Conservation (phyloP, 129 eudicot genomes). For the Dittrichia graveolens region DNA sequence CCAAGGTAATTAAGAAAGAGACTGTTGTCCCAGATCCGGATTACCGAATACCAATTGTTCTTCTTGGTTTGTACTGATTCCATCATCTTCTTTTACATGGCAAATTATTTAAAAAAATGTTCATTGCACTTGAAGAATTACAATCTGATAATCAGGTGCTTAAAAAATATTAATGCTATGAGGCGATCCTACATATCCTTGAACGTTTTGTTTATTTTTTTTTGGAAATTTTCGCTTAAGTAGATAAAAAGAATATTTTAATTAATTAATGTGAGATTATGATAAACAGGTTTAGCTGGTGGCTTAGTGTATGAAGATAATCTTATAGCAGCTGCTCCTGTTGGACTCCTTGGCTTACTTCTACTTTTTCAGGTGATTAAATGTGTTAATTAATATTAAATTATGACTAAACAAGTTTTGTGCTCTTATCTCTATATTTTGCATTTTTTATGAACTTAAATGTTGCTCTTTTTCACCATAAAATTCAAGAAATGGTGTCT, state of each 20-base stretch:
- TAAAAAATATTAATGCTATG: background rate
- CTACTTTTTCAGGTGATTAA: slow-evolving; percentile 73
- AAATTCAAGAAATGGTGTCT: too few relatives aligned
- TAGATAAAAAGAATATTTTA: too few relatives aligned
- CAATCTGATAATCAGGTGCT: background rate
- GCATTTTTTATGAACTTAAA: background rate
- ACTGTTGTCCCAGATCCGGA: slow-evolving; percentile 86
- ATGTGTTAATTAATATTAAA: background rate
- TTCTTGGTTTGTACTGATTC: slow-evolving; percentile 58
- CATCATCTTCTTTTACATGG: slow-evolving; percentile 1
- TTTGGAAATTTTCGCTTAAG: too few relatives aligned
- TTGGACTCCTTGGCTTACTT: slow-evolving; percentile 91
- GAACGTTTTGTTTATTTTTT: too few relatives aligned
- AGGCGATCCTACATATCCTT: too few relatives aligned
- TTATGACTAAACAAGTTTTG: background rate
- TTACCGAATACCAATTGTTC: slow-evolving; percentile 85
- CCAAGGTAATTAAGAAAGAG: slow-evolving; percentile 58
- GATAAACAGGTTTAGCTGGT: slow-evolving; percentile 70
- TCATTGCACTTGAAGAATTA: background rate
- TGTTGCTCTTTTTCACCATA: background rate
- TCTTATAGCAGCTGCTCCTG: slow-evolving; percentile 77
- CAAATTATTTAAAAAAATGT: background rate
- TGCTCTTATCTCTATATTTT: slow-evolving; percentile 2
- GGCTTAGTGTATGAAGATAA: slow-evolving; percentile 74
- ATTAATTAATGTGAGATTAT: background rate